Evolutionary conservation across 2,329 filamentous ascomycete species (phyloP).

Genomic region (Fusarium liriodendri): DNA sequence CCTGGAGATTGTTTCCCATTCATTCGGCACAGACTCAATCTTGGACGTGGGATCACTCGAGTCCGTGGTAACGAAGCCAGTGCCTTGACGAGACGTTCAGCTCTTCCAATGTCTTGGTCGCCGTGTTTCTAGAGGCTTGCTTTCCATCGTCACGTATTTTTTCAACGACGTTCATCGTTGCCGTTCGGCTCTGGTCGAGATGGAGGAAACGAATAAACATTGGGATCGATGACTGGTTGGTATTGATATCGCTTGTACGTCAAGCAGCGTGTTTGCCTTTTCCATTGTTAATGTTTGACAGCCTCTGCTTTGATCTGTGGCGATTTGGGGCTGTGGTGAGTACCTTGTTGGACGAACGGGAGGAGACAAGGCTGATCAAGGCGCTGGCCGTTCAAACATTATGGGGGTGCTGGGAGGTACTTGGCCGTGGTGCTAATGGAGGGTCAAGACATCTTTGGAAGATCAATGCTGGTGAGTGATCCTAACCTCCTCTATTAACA

Average conservation of each 20-base stretch:
- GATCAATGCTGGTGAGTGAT: background rate
- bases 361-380: background rate
- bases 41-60: background rate
- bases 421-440: conserved; percentile 7
- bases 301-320: conserved; percentile 1
- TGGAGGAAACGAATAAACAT: background rate
- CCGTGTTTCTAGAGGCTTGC: background rate
- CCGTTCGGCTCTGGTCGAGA: background rate
- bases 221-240: conserved; percentile 1
- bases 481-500: rapidly evolving
- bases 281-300: background rate
- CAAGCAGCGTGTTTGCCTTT: too few species aligned
- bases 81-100: background rate
- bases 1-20: background rate
- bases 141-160: background rate
- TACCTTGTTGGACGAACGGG: background rate
- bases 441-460: background rate
- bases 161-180: background rate
- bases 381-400: background rate
- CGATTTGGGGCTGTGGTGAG: background rate
- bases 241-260: background rate
- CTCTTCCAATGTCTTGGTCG: background rate
- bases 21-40: background rate
- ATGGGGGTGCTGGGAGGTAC: conserved; percentile 3
- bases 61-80: background rate